phyloP scores from a whole-genome alignment of 306 rosid genomes.

The Quercus alba region DNA sequence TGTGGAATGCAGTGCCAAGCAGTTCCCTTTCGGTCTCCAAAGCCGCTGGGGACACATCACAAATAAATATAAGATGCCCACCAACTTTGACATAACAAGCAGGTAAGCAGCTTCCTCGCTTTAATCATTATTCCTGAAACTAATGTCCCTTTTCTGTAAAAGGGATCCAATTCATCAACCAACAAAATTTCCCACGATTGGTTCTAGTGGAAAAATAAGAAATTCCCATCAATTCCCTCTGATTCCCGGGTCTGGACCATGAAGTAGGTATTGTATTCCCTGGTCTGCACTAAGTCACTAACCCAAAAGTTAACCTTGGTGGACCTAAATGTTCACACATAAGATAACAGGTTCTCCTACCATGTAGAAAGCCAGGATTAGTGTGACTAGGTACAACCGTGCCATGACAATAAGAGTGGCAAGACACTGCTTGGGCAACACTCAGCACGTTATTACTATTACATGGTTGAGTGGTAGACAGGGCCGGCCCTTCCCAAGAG shows the following conservation, averaged over 20 bases:
- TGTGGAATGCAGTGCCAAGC: slow-evolving; percentile 5
- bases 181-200: slow-evolving; percentile 23
- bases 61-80: slow-evolving; percentile 17
- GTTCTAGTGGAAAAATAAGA: slow-evolving; percentile 3
- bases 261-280: neutral
- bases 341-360: neutral
- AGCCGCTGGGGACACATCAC: slow-evolving; percentile 10
- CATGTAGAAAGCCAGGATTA: neutral
- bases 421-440: neutral
- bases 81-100: slow-evolving; percentile 22
- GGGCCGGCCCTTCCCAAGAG: too few relatives aligned
- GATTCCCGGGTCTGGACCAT: neutral
- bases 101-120: slow-evolving; percentile 15
- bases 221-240: neutral
- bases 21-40: slow-evolving; percentile 2
- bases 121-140: slow-evolving; percentile 41
- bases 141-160: slow-evolving; percentile 17
- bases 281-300: neutral
- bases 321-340: neutral
- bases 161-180: slow-evolving; percentile 25
- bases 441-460: neutral
- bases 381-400: neutral
- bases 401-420: neutral
- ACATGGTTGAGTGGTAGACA: neutral
- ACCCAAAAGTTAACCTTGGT: neutral